Percentiles rank a stretch among this genome's conserved stretches.
Conservation (phyloP, 2,329 filamentous ascomycete genomes). For the Verruconis gallopava region DNA sequence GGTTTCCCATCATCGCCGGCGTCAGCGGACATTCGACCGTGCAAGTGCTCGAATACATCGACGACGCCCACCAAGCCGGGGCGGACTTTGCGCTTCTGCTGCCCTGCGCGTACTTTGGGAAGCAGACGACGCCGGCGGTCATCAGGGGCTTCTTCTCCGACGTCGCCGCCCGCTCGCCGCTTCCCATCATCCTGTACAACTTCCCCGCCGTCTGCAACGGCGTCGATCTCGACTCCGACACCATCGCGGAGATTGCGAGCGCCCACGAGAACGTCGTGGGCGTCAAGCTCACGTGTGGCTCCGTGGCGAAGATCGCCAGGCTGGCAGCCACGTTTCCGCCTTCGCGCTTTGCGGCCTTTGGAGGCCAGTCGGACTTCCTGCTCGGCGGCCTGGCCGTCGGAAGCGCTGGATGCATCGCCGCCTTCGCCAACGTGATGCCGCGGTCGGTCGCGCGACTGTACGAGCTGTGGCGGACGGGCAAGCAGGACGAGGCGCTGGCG, state of each 20-base stretch:
- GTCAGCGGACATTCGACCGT: neutral
- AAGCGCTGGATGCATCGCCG: neutral
- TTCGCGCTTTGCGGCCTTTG: neutral
- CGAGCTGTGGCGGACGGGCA: neutral
- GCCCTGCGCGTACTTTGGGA: neutral
- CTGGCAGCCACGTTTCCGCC: neutral
- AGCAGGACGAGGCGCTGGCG: slow-evolving; percentile 41
- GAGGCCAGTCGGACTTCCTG: neutral
- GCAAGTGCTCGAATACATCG: neutral
- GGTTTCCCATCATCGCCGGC: neutral
- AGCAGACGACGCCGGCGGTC: neutral
- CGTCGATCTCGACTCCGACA: neutral
- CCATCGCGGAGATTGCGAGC: neutral
- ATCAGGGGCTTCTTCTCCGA: neutral
- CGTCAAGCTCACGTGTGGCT: neutral
- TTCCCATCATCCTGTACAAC: neutral
- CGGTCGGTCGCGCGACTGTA: neutral
- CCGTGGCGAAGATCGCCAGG: neutral
- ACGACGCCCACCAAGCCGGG: neutral
- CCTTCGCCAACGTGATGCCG: neutral
- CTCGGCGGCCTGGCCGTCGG: neutral
- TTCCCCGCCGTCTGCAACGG: neutral
- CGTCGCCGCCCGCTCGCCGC: neutral
- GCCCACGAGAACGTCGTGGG: neutral
- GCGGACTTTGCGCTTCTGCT: neutral